These are phyloP conservation scores for Elaeis oleifera DNA, from an alignment of 202 grass and related monocot species.

Conservation along the genomic window DNA sequence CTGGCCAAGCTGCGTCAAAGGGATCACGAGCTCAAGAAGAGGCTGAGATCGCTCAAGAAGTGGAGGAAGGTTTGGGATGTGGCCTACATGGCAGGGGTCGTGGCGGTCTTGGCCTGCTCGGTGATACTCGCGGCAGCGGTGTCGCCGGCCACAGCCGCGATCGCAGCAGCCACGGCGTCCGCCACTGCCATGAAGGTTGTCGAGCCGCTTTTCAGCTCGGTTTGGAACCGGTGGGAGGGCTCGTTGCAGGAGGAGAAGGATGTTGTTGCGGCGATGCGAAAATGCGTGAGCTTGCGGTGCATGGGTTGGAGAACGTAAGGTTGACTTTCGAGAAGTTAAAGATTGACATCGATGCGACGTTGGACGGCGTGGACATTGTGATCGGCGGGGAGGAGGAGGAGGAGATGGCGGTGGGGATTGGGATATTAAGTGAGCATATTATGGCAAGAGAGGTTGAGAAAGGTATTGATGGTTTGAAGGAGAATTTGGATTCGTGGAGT, in stretches of 20 bases:
- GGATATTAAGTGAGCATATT: neutral
- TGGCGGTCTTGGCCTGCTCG: neutral
- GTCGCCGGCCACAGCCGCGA: neutral
- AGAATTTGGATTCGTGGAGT: neutral
- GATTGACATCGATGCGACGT: neutral
- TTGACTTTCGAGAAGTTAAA: neutral
- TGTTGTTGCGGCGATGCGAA: neutral
- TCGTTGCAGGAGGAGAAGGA: neutral
- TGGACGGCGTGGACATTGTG: neutral
- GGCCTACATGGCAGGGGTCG: neutral
- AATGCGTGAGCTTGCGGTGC: neutral
- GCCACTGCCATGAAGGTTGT: neutral
- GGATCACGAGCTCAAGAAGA: neutral
- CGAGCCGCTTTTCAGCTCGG: neutral
- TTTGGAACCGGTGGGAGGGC: neutral
- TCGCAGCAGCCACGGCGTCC: neutral
- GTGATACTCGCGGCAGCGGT: neutral
- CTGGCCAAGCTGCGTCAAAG: neutral
- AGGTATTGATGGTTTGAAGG: neutral
- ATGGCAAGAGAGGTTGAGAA: neutral
- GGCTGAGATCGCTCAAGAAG: neutral
- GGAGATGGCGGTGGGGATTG: neutral
- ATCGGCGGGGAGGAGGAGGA: neutral
- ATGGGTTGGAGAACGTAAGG: neutral
- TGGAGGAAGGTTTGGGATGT: neutral